These are phyloP conservation scores for Acanthamoeba polyphaga DNA, from an alignment of 208 protist species.

Conservation along the genomic window DNA sequence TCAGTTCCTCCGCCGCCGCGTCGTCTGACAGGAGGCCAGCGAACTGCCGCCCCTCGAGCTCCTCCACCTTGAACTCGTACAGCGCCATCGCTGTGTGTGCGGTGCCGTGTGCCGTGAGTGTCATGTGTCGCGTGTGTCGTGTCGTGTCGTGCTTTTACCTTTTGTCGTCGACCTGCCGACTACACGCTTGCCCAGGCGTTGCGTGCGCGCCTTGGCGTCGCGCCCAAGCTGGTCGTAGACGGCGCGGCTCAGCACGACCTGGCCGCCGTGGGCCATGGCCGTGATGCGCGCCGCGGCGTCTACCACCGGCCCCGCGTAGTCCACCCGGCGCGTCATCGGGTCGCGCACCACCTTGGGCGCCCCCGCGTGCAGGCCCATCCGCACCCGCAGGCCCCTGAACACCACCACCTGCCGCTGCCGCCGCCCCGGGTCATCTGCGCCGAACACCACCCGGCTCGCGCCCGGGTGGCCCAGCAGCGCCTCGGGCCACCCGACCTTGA, in stretches of 20 bases:
- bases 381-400: not conserved
- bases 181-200: not conserved
- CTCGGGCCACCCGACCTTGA: not conserved
- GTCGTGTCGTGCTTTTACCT: no score
- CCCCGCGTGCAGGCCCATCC: slow-evolving; percentile 53
- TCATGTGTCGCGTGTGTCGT: not conserved
- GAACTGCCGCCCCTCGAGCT: not conserved
- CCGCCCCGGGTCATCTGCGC: no score
- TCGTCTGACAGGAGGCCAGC: not conserved
- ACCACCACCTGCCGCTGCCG: not conserved
- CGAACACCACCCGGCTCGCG: not conserved
- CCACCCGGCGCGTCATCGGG: slow-evolving; percentile 76
- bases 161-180: not conserved
- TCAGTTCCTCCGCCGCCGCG: no score
- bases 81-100: not conserved
- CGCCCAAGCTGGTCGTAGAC: not conserved
- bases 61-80: not conserved
- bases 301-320: slow-evolving; percentile 85
- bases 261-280: slow-evolving; percentile 57
- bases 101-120: no score
- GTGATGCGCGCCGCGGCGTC: slow-evolving; percentile 57
- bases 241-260: slow-evolving; percentile 20
- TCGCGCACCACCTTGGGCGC: slow-evolving; percentile 60
- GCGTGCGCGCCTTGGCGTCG: not conserved
- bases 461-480: not conserved